A percentile compares a stretch with the other conserved stretches of the same genome.
phyloP scores from a whole-genome alignment of 345 rosid genomes.

The Ceriops decandra region DNA sequence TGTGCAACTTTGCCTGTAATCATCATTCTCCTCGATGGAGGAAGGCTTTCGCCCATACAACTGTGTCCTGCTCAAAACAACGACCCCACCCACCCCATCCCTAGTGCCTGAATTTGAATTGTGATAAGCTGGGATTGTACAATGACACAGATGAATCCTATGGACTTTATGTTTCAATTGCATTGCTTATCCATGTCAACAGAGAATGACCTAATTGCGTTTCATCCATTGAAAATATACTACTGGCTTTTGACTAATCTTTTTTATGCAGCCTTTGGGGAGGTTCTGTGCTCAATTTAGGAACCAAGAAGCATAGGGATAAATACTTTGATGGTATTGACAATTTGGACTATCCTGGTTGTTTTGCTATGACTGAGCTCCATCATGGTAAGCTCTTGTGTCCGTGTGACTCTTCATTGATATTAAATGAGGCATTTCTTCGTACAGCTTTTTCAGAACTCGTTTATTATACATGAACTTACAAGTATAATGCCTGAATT shows the following conservation, averaged over 20 bases:
- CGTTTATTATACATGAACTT: not conserved
- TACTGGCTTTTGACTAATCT: not conserved
- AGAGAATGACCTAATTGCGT: not conserved
- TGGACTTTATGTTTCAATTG: too few relatives aligned
- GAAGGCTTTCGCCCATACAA: too few relatives aligned
- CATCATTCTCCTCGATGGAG: not conserved
- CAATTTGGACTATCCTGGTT: constrained; percentile 79
- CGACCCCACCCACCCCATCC: too few relatives aligned
- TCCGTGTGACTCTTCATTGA: not conserved
- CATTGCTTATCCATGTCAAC: not conserved
- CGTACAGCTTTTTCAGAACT: not conserved
- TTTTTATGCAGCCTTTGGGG: constrained; percentile 87
- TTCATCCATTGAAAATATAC: not conserved
- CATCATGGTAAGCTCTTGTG: constrained; percentile 68
- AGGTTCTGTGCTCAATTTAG: constrained; percentile 85
- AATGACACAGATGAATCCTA: too few relatives aligned
- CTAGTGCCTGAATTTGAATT: too few relatives aligned
- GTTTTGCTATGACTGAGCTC: constrained; percentile 99
- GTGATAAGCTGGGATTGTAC: too few relatives aligned
- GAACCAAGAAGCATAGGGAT: constrained; percentile 91
- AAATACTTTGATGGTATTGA: constrained; percentile 86
- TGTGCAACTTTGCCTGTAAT: not conserved
- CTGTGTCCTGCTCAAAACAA: too few relatives aligned
- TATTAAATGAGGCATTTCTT: not conserved
- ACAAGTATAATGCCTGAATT: not conserved